Evolutionary conservation across 371 early-diverging fungal species (phyloP), one percentile per base, ranked within the genome.

Genomic region (Syncephalastrum sp.): DNA sequence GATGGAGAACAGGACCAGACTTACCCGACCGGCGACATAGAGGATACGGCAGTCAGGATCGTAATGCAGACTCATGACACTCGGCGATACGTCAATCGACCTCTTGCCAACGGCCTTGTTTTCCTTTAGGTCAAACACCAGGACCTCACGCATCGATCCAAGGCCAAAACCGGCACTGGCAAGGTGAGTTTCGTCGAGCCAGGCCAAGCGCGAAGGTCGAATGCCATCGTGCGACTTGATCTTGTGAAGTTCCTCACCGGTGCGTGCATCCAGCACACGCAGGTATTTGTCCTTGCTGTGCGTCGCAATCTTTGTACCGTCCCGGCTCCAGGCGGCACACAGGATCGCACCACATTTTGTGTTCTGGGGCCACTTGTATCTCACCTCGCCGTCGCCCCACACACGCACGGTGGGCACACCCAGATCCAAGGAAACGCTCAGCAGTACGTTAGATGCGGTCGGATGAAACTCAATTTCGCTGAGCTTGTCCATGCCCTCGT

Each of bases 161-260:
- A 64, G 63, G 8, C 86, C 91, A 70, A 92, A 92, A 0, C 93
- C 93, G 56, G 89, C 82, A 24, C 89, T 82, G 3, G 81, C 79
- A 38, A 93, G 60, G 3, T 73, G 74, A 4, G 59, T 61, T 3
- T 73, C 72, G 23, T 77, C 82, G 5, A 91, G 56, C 91, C 91
- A 94, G 4, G 82, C 67, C 5, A 91, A 68, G 41, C 91, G 82
- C 25, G 85, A 81, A 0, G 87, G 89, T 25, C 91, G 85, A 21
- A 83, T 67, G 46, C 91, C 88, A 10, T 87, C 82, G 60, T 91
- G 90, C 7, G 83, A 68, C 5, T 78, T 68, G 4, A 85, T 86
- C 47, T 77, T 70, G 17, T 70, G 73, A 4, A 88, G 44, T 12
- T 82, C 54, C 15, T 84, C 54, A 1, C 87, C 90, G 0, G 77